These are phyloP conservation scores for Vitis rotundifolia DNA, from an alignment of 164 flowering plant species.

Conservation along the genomic window DNA sequence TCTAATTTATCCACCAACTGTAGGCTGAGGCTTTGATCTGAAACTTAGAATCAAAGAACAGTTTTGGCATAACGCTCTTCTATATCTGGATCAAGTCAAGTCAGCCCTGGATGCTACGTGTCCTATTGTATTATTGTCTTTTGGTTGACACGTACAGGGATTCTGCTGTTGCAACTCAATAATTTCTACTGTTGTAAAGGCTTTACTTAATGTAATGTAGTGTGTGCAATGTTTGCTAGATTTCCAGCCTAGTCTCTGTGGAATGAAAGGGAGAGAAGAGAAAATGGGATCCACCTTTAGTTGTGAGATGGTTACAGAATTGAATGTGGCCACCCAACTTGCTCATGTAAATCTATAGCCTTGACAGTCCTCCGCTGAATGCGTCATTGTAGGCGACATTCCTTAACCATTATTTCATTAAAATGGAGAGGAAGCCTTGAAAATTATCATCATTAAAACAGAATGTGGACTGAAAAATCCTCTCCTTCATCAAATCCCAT, in stretches of 20 bases:
- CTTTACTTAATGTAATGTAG: background rate
- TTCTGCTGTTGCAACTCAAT: background rate
- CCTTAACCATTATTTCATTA: slow-evolving; percentile 18
- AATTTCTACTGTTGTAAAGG: background rate
- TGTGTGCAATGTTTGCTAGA: slow-evolving; percentile 11
- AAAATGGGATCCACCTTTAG: slow-evolving; percentile 25
- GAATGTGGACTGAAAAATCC: background rate
- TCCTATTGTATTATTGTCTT: background rate
- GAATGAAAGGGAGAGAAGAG: slow-evolving; percentile 19
- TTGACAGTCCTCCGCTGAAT: slow-evolving; percentile 12
- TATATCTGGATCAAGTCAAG: background rate
- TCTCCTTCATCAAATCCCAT: background rate
- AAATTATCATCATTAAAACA: too few species aligned
- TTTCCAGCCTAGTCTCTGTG: slow-evolving; percentile 13
- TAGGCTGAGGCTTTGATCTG: background rate
- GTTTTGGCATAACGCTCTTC: background rate
- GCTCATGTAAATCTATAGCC: slow-evolving; percentile 3
- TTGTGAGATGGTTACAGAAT: slow-evolving; percentile 22
- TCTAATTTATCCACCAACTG: too few species aligned
- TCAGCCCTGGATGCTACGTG: background rate
- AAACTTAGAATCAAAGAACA: too few species aligned
- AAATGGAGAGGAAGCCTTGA: background rate
- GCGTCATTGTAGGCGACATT: slow-evolving; percentile 24
- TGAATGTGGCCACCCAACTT: slow-evolving; percentile 18
- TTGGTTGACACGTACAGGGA: background rate